These are phyloP conservation scores for Rhinocladiella mackenziei DNA, from an alignment of 2,329 filamentous ascomycete species.

Conservation along the genomic window DNA sequence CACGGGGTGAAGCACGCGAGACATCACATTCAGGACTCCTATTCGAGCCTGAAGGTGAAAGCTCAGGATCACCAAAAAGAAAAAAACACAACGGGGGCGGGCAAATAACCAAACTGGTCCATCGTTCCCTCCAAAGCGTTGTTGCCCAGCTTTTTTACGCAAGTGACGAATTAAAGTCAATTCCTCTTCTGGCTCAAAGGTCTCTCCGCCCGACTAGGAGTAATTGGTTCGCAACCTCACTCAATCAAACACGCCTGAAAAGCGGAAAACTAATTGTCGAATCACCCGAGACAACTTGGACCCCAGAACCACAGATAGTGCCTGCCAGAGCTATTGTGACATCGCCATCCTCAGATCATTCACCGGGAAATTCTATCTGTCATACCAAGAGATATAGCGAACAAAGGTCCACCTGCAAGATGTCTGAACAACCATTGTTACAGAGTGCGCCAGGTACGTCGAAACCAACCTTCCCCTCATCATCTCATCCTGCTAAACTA, in stretches of 20 bases:
- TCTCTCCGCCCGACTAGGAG: no score
- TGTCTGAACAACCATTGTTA: constrained; percentile 96
- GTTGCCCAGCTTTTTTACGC: no score
- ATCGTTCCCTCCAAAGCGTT: no score
- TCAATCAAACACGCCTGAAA: background rate
- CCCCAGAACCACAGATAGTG: background rate
- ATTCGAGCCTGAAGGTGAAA: background rate
- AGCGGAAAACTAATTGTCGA: constrained; percentile 13
- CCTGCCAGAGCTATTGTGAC: background rate
- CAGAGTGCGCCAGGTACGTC: constrained; percentile 81
- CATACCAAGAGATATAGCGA: constrained; percentile 2
- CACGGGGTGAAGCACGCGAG: constrained; percentile 1
- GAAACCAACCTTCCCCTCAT: background rate
- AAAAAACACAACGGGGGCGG: background rate
- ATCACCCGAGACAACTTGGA: background rate
- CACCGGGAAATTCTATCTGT: no score
- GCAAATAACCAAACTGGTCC: no score
- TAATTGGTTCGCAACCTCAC: no score
- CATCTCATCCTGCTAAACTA: constrained; percentile 10
- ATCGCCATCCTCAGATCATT: background rate
- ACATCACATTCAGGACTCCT: background rate
- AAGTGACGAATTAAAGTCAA: no score
- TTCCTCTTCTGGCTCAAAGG: no score
- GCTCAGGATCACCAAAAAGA: background rate
- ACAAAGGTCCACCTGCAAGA: constrained; percentile 43